Evolutionary conservation across 371 early-diverging fungal species (phyloP).

Genomic region (Apophysomyces elegans): DNA sequence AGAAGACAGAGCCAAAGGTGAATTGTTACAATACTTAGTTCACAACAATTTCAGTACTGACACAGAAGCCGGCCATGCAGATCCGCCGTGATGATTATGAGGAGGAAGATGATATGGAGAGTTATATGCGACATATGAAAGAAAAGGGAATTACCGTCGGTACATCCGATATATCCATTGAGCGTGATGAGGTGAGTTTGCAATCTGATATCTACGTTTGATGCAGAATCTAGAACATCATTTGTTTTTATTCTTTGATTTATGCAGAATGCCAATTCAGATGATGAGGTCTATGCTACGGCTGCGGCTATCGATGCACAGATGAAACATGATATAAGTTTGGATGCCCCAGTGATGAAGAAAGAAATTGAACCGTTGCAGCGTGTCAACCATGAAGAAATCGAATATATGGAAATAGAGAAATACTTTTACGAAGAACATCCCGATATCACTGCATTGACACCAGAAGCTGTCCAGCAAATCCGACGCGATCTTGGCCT

Average conservation of each 20-base stretch:
- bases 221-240: neutral
- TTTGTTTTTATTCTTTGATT: conserved; percentile 4
- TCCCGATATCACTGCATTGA: conserved; percentile 66
- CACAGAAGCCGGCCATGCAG: neutral
- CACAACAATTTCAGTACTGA: neutral
- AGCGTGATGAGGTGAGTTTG: conserved; percentile 53
- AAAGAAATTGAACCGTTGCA: conserved; percentile 73
- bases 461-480: conserved; percentile 54
- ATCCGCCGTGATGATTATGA: conserved; percentile 71
- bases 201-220: too few species aligned
- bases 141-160: conserved; percentile 75
- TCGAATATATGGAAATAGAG: conserved; percentile 76
- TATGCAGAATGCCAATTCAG: conserved; percentile 71
- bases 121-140: conserved; percentile 80
- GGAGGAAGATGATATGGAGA: conserved; percentile 81
- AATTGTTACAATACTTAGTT: conserved; percentile 17
- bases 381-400: conserved; percentile 72
- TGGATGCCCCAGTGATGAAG: conserved; percentile 21
- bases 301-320: conserved; percentile 77
- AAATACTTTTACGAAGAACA: conserved; percentile 88
- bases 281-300: conserved; percentile 87
- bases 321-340: conserved; percentile 23
- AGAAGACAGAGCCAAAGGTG: conserved; percentile 55
- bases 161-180: conserved; percentile 41
- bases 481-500: conserved; percentile 66